Base-by-base conservation (phyloP, 208 protist species). In the Acanthamoeba lenticulata region DNA sequence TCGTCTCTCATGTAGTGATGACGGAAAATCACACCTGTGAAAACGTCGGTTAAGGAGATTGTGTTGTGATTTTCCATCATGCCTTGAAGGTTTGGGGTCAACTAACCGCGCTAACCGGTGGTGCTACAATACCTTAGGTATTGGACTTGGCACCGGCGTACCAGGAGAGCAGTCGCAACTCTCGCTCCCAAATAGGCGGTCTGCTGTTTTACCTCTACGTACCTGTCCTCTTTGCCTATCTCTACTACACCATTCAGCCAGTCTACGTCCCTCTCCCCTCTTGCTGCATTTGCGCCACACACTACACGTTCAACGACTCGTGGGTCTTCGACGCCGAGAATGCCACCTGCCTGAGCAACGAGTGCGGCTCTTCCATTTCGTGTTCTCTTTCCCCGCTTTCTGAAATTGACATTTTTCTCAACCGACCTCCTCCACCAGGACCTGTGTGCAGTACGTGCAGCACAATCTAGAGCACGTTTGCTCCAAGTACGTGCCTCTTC, bases 201-300 rank as follows among this genome's bases (percentile, higher is more conserved):
- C 69, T 79, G 32, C 27, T 79, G 69, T 79, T 79, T 36, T 79
- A 79, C 6, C 69, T 79, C 17, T 79, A 79, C 69, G 69, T 79
- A 36, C 69, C 69, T 21, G 69, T 79, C 36, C 36, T 79, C 34
- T 79, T 79, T n/a, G 69, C 69, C 34, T 79, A 79, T 29, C 69
- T 79, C 69, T 79, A 47, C 69, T 79, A 79, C 69, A 79, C 69
- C 69, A 79, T 79, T 36, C 69, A 79, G 69, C 69, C 69, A 7
- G 69, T 79, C 69, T 79, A 79, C 69, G 69, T 79, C 34, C 69
- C 69, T 29, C 69, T 79, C 17, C 69, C 69, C 24, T 79, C 69
- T 0, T 79, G 69, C 38, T 79, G 69, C 69, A 79, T 79, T 36
- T 79, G 69, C 69, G 69, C 69, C 69, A 79, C 69, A 27, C 32